phyloP scores from a whole-genome alignment of 495 filamentous ascomycete species.

The Aspergillus avenaceus region DNA sequence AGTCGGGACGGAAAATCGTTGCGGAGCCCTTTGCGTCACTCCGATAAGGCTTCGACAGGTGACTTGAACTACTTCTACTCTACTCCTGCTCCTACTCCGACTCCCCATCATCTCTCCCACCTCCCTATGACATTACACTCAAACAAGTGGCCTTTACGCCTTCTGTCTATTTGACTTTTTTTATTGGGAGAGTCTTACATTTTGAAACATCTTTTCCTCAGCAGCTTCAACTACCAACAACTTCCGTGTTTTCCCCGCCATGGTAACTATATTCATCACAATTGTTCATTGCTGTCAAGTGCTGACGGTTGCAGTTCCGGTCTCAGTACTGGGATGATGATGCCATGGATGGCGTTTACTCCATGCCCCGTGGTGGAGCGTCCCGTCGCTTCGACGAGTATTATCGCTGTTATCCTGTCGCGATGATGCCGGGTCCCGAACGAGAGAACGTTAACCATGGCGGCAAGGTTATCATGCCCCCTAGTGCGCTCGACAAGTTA shows the following conservation, averaged over 20 bases:
- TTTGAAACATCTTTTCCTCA: not conserved
- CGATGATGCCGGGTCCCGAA: constrained; percentile 91
- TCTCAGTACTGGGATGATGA: constrained; percentile 53
- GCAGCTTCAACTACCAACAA: not conserved
- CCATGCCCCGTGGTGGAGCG: constrained; percentile 37
- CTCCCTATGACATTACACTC: too few species aligned
- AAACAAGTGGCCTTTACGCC: too few species aligned
- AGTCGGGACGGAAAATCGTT: constrained; percentile 47
- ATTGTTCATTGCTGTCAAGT: not conserved
- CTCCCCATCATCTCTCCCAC: not conserved
- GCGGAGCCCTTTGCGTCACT: constrained; percentile 43
- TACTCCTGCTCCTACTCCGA: not conserved
- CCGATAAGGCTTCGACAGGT: constrained; percentile 14
- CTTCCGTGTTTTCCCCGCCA: not conserved
- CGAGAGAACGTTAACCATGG: constrained; percentile 89
- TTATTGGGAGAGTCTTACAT: not conserved
- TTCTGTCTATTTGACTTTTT: too few species aligned
- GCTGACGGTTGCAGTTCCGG: constrained; percentile 43
- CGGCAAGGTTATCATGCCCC: constrained; percentile 94
- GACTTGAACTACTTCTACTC: constrained; percentile 1
- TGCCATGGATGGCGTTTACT: constrained; percentile 49
- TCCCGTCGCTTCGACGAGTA: constrained; percentile 89
- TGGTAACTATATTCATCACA: not conserved
- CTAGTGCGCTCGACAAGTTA: constrained; percentile 92
- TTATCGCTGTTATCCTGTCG: constrained; percentile 90